Evolutionary conservation across 2,329 filamentous ascomycete genomes (phyloP), one percentile per base, ranked within the genome.

Genomic region (Aspergillus fijiensis): DNA sequence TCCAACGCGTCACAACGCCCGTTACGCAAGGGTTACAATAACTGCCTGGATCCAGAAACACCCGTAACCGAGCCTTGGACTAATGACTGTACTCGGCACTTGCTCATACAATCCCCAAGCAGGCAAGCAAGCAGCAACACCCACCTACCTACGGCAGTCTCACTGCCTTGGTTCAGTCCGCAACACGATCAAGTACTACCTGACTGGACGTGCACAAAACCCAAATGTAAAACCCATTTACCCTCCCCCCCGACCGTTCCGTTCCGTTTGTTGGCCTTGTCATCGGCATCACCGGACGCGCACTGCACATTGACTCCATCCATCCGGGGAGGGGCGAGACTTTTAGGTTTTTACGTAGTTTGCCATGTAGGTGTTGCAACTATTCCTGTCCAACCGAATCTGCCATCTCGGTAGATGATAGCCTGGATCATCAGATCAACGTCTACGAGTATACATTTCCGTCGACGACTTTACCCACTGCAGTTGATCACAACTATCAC

Each of bases 1-100:
- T 63, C 57, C 63, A 64, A 63, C 65, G 65, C 65, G 62, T 68
- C 63, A 68, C 62, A 60, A 60, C 56, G 51, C 54, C 62, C 54
- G 63, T 65, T 67, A 68, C 65, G 66, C 65, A 67, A 68, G 66
- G 64, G 63, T 64, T 65, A 62, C 59, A 59, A 61, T 60, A 60
- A 60, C 57, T 29, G 27, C 27, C 27, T 29, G 27, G 27, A 9
- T 29, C 27, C 6, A 29, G 5, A 29, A 2, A 29, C 27, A 29
- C 27, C 3, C 27, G 27, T 29, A 29, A 29, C 9, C 27, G 27
- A 45, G 39, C 39, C 39, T 45, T 12, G n/a, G 3, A 12, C 16
- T 45, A 16, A 45, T 16, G 5, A 45, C 39, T 45, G 2, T 2
- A 16, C 14, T 45, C 39, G 39, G 39, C 39, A 19, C 39, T 45